Conservation (phyloP, 805 yeast genomes). For the Pichia rugopelliculosa region DNA sequence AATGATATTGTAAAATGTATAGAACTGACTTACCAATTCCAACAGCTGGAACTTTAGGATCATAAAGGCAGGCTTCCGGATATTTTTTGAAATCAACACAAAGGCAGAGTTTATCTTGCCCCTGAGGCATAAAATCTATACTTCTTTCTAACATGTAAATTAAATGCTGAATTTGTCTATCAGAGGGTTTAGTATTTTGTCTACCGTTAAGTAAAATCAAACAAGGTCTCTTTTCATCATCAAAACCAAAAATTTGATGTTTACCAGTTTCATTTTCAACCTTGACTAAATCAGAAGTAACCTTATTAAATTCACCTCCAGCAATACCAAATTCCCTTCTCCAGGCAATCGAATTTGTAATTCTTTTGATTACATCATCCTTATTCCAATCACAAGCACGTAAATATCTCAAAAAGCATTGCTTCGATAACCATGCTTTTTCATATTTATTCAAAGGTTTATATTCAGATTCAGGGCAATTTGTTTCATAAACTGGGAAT, state of each 20-base stretch:
- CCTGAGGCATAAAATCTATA: conserved; percentile 90
- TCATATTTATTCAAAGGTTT: conserved; percentile 44
- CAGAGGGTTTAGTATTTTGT: conserved; percentile 90
- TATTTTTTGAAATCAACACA: conserved; percentile 88
- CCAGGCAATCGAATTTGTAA: conserved; percentile 79
- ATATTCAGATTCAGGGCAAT: conserved; percentile 25
- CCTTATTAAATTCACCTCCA: conserved; percentile 38
- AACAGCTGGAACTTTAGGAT: conserved; percentile 61
- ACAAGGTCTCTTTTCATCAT: conserved; percentile 87
- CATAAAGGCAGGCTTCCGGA: conserved; percentile 36
- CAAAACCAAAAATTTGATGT: conserved; percentile 83
- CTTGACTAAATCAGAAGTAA: conserved; percentile 46
- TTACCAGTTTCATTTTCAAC: conserved; percentile 88
- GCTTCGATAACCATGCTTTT: conserved; percentile 85
- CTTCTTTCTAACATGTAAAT: conserved; percentile 90
- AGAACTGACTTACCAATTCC: conserved; percentile 84
- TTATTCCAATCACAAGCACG: conserved; percentile 89
- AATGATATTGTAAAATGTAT: conserved; percentile 89
- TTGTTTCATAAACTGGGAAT: conserved; percentile 44
- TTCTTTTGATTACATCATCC: conserved; percentile 60
- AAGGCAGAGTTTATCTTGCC: conserved; percentile 88
- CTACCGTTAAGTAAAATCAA: conserved; percentile 87
- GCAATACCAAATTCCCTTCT: conserved; percentile 84
- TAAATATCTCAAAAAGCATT: conserved; percentile 81
- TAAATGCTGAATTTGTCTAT: conserved; percentile 86